phyloP scores from a whole-genome alignment of 345 rosid genomes.

The Eucalyptus cloeziana region DNA sequence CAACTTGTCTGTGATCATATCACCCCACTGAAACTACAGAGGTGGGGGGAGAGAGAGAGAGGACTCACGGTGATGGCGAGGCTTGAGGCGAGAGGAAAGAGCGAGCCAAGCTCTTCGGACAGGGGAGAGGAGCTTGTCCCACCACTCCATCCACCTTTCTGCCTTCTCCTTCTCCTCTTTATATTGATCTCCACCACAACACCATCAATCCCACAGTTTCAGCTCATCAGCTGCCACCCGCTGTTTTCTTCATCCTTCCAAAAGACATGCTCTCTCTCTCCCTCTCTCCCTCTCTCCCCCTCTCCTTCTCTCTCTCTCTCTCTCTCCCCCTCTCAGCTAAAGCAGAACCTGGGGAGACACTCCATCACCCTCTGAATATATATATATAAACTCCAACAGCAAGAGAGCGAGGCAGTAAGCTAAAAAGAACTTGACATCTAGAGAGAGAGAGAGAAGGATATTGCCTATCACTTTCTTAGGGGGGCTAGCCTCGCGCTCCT shows the following conservation, averaged over 20 bases:
- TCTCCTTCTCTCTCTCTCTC: neutral
- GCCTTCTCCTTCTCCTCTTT: neutral
- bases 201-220: neutral
- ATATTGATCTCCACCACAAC: neutral
- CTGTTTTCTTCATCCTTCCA: neutral
- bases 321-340: neutral
- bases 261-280: neutral
- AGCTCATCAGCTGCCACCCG: neutral
- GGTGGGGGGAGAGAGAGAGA: neutral
- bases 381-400: neutral
- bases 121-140: neutral
- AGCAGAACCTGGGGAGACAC: neutral
- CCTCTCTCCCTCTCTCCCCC: neutral
- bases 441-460: neutral
- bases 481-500: neutral
- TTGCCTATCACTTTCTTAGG: neutral
- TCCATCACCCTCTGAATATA: neutral
- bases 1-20: neutral
- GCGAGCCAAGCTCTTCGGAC: conserved; percentile 2
- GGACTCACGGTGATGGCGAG: neutral
- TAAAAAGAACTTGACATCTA: neutral
- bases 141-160: neutral
- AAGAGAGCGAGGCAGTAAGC: neutral
- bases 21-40: neutral
- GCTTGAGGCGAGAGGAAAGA: neutral